phyloP scores from a whole-genome alignment of 495 filamentous ascomycete species.

The Cenococcum geophilum region DNA sequence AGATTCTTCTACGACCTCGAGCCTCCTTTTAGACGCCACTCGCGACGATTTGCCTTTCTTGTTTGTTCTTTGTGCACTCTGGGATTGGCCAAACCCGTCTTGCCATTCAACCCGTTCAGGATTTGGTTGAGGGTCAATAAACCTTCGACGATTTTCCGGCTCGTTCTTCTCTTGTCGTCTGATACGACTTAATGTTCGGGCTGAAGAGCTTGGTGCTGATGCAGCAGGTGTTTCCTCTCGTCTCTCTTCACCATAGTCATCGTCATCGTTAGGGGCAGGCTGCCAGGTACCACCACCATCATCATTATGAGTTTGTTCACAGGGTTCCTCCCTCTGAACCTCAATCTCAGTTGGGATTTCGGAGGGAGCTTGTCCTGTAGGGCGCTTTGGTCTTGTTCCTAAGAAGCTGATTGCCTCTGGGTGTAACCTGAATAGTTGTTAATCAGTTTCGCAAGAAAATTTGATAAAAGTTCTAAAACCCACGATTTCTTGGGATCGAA shows the following conservation, averaged over 20 bases:
- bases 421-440: not conserved
- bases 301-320: not conserved
- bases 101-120: slow-evolving; percentile 35
- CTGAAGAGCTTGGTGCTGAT: slow-evolving; percentile 18
- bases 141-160: slow-evolving; percentile 22
- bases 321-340: not conserved
- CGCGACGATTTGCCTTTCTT: slow-evolving; percentile 15
- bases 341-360: not conserved
- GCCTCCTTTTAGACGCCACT: slow-evolving; percentile 19
- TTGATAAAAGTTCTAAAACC: not conserved
- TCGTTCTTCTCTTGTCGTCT: slow-evolving; percentile 33
- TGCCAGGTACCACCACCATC: slow-evolving; percentile 2
- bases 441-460: not conserved
- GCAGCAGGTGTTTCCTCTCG: not conserved
- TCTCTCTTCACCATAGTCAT: slow-evolving; percentile 3
- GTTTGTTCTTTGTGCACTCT: slow-evolving; percentile 24
- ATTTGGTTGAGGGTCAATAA: slow-evolving; percentile 41
- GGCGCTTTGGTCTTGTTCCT: not conserved
- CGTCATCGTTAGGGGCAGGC: slow-evolving; percentile 2
- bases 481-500: not conserved
- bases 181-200: slow-evolving; percentile 9
- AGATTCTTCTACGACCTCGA: slow-evolving; percentile 14
- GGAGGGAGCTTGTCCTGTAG: too few species aligned
- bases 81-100: slow-evolving; percentile 22
- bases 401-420: not conserved